Evolutionary conservation across 164 flowering plant species (phyloP), one percentile per base, ranked within the genome.

Genomic region (Vitis rupestris): DNA sequence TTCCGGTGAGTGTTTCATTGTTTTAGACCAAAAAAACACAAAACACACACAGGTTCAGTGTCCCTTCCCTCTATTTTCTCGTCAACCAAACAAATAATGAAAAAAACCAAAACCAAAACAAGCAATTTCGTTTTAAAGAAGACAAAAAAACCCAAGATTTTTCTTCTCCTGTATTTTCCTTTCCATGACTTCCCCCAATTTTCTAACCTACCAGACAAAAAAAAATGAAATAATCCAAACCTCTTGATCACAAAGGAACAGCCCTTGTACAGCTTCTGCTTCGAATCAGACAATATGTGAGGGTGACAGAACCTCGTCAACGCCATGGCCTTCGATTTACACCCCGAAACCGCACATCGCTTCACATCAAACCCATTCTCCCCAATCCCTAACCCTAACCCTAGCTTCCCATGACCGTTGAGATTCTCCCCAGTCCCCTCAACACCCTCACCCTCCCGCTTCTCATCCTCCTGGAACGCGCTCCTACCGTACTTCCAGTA

Each of bases 311-410:
- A 89, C 61, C 63, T 78, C 19, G 91, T 82, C 51, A 91, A 67
- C 2, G 93, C 87, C 97, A 91, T 91, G 1, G 94, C 84, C 81
- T 86, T 89, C 29, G 80, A 53, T 69, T 84, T 88, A 57, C 97
- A 91, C 11, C 85, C 85, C 3, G 70, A 15, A 17, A 75, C 74
- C 29, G 67, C 85, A 72, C 97, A 91, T 58, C 56, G 70, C 31
- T 59, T 61, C 61, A 50, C 55, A 47, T 50, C 64, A 6, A 37
- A 37, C 44, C 44, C 44, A 37, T 65, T 64, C 23, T n/a, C 47
- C 16, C 27, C 69, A 8, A 29, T 30, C 64, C 59, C 69, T 19
- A 58, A 59, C 67, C 61, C 73, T 44, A 53, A 64, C 53, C 53
- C 15, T 4, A 31, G 9, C 17, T 59, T 72, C 50, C 61, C 71